A percentile compares a stretch with the other conserved stretches of the same genome.
These are phyloP conservation scores for Davidsoniella eucalypti DNA, from an alignment of 2,329 filamentous ascomycete species.

Conservation along the genomic window DNA sequence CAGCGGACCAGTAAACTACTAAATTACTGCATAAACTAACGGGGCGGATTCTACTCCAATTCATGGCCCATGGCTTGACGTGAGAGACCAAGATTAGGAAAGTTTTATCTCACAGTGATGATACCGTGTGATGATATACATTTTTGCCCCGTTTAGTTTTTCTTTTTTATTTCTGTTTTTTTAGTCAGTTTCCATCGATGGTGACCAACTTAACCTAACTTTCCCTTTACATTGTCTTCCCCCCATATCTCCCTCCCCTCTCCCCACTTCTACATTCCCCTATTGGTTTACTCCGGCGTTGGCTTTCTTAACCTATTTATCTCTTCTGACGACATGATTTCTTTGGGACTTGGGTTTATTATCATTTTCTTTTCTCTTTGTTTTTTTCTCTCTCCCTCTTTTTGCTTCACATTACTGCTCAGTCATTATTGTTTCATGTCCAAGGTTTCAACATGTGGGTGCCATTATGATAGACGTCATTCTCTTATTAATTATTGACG, in stretches of 20 bases:
- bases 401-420: background rate
- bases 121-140: no score
- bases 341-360: background rate
- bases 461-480: no score
- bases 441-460: no score
- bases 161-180: background rate
- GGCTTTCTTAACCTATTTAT: background rate
- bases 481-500: no score
- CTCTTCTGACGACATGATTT: background rate
- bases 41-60: background rate
- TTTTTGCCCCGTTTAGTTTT: background rate
- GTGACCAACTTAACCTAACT: no score
- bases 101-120: no score
- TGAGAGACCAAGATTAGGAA: no score
- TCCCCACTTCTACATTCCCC: background rate
- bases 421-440: no score
- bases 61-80: no score
- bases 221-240: background rate
- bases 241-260: background rate
- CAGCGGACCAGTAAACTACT: slow-evolving; percentile 16
- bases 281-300: background rate
- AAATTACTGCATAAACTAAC: background rate
- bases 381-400: background rate
- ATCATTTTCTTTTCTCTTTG: background rate
- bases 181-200: background rate